phyloP scores from a whole-genome alignment of 352 stramenopile genomes.

The Phytophthora capsici region DNA sequence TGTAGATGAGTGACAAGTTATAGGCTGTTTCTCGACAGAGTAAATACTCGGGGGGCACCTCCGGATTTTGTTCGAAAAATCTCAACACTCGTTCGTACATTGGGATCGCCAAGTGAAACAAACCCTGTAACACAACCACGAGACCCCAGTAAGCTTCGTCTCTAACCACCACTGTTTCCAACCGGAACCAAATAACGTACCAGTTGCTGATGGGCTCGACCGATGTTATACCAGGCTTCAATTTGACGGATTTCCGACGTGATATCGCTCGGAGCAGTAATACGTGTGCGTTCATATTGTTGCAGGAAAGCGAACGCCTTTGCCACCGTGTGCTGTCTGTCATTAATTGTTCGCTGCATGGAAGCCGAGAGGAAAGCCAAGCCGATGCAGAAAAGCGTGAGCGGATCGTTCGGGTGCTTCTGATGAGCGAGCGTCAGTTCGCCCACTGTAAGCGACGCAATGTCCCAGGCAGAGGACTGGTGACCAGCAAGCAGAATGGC shows the following conservation, averaged over 20 bases:
- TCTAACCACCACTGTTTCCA: neutral
- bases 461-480: conserved; percentile 86
- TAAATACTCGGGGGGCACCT: conserved; percentile 70
- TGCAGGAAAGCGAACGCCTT: conserved; percentile 90
- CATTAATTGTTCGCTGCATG: conserved; percentile 88
- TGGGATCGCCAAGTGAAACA: conserved; percentile 87
- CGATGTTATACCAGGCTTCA: conserved; percentile 90
- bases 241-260: conserved; percentile 68
- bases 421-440: conserved; percentile 86
- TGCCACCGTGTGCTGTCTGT: conserved; percentile 82
- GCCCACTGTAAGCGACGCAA: conserved; percentile 84
- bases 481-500: conserved; percentile 84
- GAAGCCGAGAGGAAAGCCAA: conserved; percentile 84
- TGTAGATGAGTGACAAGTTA: conserved; percentile 90
- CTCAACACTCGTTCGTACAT: conserved; percentile 90
- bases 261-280: conserved; percentile 57
- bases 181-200: conserved; percentile 44
- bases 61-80: conserved; percentile 62
- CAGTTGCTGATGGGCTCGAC: conserved; percentile 85
- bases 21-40: conserved; percentile 88
- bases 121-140: conserved; percentile 47
- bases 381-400: conserved; percentile 87
- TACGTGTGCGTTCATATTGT: conserved; percentile 73
- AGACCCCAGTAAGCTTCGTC: neutral
- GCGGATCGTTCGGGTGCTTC: conserved; percentile 72